A percentile compares a stretch with the other conserved stretches of the same genome.
Conservation (phyloP, 306 rosid genomes). For the Pyrus betulifolia region DNA sequence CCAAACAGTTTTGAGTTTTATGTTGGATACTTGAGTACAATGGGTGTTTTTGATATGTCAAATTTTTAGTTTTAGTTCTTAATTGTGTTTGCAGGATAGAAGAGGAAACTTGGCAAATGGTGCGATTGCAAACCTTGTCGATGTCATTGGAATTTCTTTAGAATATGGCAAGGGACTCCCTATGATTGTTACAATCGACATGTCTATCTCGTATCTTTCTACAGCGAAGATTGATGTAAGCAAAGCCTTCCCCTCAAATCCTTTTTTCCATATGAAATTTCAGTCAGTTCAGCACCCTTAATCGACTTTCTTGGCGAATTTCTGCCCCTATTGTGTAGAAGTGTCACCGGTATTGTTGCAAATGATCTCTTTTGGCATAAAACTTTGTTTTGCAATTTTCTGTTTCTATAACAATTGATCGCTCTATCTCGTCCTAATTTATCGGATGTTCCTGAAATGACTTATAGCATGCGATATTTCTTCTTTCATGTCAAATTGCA, state of each 20-base stretch:
- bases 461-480: background rate
- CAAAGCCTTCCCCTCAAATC: background rate
- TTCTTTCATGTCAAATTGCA: conserved; percentile 32
- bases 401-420: too few relatives aligned
- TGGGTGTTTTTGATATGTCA: too few relatives aligned
- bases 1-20: too few relatives aligned
- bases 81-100: conserved; percentile 25
- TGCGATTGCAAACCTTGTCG: conserved; percentile 72
- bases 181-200: conserved; percentile 64
- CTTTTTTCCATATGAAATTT: background rate
- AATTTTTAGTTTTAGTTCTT: background rate
- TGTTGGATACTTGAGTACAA: too few relatives aligned
- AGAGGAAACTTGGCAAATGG: conserved; percentile 60
- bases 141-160: conserved; percentile 52
- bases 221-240: conserved; percentile 52
- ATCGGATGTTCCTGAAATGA: background rate
- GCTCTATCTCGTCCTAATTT: background rate
- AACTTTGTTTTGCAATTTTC: too few relatives aligned
- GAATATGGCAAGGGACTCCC: conserved; percentile 49
- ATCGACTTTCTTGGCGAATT: too few relatives aligned
- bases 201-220: conserved; percentile 65
- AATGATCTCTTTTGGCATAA: background rate
- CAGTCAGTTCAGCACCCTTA: background rate
- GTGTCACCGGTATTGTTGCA: background rate
- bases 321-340: background rate